Evolutionary conservation across 495 filamentous ascomycete species (phyloP), one percentile per base, ranked within the genome.

Genomic region (Podospora pseudocomata): DNA sequence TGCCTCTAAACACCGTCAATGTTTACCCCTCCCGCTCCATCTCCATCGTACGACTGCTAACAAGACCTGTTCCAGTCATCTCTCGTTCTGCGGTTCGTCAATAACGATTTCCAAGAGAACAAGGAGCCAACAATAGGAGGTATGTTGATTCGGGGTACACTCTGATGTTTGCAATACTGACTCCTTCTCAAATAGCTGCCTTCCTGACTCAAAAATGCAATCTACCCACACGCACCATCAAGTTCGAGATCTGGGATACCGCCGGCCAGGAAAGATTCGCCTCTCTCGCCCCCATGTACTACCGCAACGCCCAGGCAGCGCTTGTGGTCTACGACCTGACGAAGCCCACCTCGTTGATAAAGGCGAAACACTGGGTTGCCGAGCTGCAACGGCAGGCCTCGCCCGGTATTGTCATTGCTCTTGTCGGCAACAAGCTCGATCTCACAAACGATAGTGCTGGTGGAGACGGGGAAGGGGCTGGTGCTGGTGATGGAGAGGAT

Each of bases 191-290:
- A 49, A 63, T 78, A 98, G 95, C 95, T 73, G 95, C 95, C 71
- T 99, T 99, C 82, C 85, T 99, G 64, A 99, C 95, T 70, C 95
- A 99, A 79, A 98, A 98, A 89, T 97, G 93, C 83, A 92, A 91
- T 70, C 92, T 99, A 26, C 96, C 95, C 19, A 93, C 90, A 72
- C 89, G 95, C 66, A 99, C 92, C 67, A 98, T 99, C 84, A 99
- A 99, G 81, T 99, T 99, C 73, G 95, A 99, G 81, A 99, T 99
- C 74, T 99, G 95, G 95, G 95, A 99, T 86, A 99, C 95, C 4
- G 95, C 96, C 39, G 95, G 95, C 74, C 95, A 99, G 81, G 95
- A 99, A 81, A 92, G 95, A 65, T 99, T 98, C 78, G 95, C 95
- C 67, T 95, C 91, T 28, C 88, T 98, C 54, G 95, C 95, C 18